Base-by-base conservation (phyloP, 306 rosid species). In the Ormosia semicastrata region DNA sequence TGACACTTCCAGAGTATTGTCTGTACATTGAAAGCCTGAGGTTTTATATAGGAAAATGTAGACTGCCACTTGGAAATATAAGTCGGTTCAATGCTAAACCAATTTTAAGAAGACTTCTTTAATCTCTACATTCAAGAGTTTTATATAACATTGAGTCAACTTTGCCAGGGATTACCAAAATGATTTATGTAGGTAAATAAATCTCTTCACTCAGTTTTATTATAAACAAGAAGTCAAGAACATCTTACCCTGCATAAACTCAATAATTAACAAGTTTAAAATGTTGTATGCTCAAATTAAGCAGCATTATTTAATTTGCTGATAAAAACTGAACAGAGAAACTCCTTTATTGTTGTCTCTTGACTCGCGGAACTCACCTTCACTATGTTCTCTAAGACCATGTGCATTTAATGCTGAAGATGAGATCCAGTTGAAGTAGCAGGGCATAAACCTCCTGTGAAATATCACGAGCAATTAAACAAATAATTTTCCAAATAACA, bases 361-460 rank as follows among this genome's bases (percentile, higher is more conserved):
- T n/a, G 62, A 76, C 39, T 66, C 75, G 14, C 3, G 58, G 63
- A 47, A 63, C 83, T 83, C 77, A 95, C 98, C 91, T 87, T 86
- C 82, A 71, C 46, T 29, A 37, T 77, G 78, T 17, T 49, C 71
- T 56, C 57, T 30, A 62, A 78, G 77, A 77, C 70, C 76, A 56
- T 59, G 66, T 6, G 59, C 82, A 37, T 76, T 76, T 36, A 87
- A 80, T 33, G 87, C 69, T 49, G 94, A 84, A 83, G 88, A 62
- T 80, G 65, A 77, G 76, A 79, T 80, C 88, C 91, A 79, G 76
- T 82, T 68, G 67, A 81, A 80, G 32, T 83, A 88, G 86, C 83
- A 32, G 44, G 86, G 84, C 34, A 53, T 41, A 40, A 77, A 66
- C 81, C 86, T 88, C 92, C 97, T 91, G 92, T 71, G 87, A 81